Evolutionary conservation across 345 rosid species (phyloP).

Genomic region (Iberis pinnata): DNA sequence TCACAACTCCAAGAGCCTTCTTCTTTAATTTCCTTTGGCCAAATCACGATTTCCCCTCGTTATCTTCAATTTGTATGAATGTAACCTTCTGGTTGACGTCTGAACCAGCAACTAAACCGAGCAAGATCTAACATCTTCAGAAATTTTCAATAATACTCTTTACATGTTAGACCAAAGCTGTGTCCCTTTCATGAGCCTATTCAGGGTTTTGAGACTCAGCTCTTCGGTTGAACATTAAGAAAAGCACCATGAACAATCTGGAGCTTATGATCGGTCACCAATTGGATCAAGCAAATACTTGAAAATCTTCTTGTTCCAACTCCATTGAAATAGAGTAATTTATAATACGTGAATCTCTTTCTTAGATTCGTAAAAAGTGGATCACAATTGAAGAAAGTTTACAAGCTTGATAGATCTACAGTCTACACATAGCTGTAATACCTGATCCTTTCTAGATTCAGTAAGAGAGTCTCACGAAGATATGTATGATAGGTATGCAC

Average conservation of each 20-base stretch:
- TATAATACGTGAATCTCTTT: constrained; percentile 72
- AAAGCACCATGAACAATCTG: constrained; percentile 47
- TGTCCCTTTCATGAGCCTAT: constrained; percentile 63
- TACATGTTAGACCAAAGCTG: constrained; percentile 46
- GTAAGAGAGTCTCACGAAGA: constrained; percentile 61
- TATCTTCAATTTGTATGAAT: no score
- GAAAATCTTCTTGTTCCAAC: constrained; percentile 82
- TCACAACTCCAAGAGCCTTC: no score
- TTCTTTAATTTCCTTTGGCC: no score
- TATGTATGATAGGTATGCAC: no score
- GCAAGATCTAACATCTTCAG: no score
- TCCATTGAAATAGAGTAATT: constrained; percentile 42
- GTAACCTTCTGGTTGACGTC: no score
- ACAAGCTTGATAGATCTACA: constrained; percentile 63
- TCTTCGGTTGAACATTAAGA: constrained; percentile 41
- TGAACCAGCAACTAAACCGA: no score
- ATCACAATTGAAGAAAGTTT: constrained; percentile 46
- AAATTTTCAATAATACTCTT: constrained; percentile 54
- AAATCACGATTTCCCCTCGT: no score
- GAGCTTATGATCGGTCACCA: constrained; percentile 78
- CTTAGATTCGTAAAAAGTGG: constrained; percentile 42
- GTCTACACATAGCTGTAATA: constrained; percentile 74
- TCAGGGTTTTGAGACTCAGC: constrained; percentile 55
- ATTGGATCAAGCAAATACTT: constrained; percentile 67
- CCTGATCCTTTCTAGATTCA: constrained; percentile 81